These are phyloP conservation scores for Adiantum capillusveneris DNA, from an alignment of 75 land plant genomes.

Conservation along the genomic window DNA sequence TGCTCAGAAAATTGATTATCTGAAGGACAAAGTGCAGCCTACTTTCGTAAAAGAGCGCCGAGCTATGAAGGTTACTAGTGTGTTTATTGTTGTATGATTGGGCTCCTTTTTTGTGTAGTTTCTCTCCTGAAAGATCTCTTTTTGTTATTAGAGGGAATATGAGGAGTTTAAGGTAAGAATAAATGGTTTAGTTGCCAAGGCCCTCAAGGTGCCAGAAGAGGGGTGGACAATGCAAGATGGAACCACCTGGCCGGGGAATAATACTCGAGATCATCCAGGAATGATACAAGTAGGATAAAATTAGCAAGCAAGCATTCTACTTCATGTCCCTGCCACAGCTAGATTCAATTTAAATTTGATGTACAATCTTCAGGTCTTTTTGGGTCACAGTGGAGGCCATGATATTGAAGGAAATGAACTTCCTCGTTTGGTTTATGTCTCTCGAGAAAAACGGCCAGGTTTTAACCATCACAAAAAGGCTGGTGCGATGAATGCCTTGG, in stretches of 20 bases:
- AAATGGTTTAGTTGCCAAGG: slow-evolving; percentile 57
- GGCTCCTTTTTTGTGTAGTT: neutral
- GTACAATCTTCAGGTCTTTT: slow-evolving; percentile 43
- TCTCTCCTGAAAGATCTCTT: neutral
- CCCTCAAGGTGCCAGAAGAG: slow-evolving; percentile 76
- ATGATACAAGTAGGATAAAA: slow-evolving; percentile 77
- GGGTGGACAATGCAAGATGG: slow-evolving; percentile 96
- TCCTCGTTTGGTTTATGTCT: slow-evolving; percentile 78
- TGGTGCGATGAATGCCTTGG: slow-evolving; percentile 87
- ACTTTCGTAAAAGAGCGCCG: slow-evolving; percentile 69
- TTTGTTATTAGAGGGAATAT: slow-evolving; percentile 12
- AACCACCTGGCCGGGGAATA: slow-evolving; percentile 90
- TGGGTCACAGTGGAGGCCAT: slow-evolving; percentile 59
- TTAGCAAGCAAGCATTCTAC: too few species aligned
- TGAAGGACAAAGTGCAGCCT: slow-evolving; percentile 76
- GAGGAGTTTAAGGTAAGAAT: slow-evolving; percentile 30
- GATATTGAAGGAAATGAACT: slow-evolving; percentile 68
- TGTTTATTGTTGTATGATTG: neutral
- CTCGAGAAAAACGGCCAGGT: slow-evolving; percentile 85
- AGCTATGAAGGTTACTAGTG: slow-evolving; percentile 53
- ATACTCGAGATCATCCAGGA: slow-evolving; percentile 87
- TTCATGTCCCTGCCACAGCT: too few species aligned
- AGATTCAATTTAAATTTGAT: too few species aligned
- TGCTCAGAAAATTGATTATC: slow-evolving; percentile 72
- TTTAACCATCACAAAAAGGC: slow-evolving; percentile 83